phyloP scores from a whole-genome alignment of 805 yeast genomes.

The Hanseniaspora jakobsenii region DNA sequence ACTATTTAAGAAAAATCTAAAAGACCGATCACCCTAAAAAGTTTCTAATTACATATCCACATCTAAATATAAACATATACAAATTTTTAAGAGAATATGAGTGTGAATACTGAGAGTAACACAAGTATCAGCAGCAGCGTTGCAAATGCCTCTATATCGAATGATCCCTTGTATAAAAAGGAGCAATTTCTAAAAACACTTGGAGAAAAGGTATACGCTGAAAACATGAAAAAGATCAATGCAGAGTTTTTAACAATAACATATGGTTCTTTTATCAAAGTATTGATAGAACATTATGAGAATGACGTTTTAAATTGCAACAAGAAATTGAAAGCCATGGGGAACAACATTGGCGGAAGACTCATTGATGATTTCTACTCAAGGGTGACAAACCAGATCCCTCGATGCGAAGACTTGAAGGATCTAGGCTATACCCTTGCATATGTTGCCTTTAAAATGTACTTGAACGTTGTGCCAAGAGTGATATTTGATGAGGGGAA shows the following conservation, averaged over 20 bases:
- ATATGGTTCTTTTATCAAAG: conserved; percentile 88
- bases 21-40: no score
- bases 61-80: no score
- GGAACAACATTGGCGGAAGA: conserved; percentile 84
- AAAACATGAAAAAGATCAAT: conserved; percentile 66
- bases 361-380: conserved; percentile 88
- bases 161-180: conserved; percentile 1
- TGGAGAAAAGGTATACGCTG: conserved; percentile 10
- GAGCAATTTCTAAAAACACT: conserved; percentile 4
- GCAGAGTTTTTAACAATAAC: conserved; percentile 90
- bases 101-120: not conserved
- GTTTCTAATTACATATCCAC: no score
- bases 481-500: conserved; percentile 17
- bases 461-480: conserved; percentile 68
- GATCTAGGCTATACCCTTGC: conserved; percentile 82
- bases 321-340: conserved; percentile 79
- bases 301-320: conserved; percentile 71
- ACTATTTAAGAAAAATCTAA: no score
- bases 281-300: conserved; percentile 71
- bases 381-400: conserved; percentile 52
- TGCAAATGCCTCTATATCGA: not conserved
- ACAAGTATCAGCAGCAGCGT: not conserved
- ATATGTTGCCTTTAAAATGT: conserved; percentile 82
- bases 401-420: conserved; percentile 64
- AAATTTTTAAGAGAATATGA: no score